These are phyloP conservation scores for Globisporangium megalacanthum DNA, from an alignment of 352 stramenopile species.

Conservation along the genomic window DNA sequence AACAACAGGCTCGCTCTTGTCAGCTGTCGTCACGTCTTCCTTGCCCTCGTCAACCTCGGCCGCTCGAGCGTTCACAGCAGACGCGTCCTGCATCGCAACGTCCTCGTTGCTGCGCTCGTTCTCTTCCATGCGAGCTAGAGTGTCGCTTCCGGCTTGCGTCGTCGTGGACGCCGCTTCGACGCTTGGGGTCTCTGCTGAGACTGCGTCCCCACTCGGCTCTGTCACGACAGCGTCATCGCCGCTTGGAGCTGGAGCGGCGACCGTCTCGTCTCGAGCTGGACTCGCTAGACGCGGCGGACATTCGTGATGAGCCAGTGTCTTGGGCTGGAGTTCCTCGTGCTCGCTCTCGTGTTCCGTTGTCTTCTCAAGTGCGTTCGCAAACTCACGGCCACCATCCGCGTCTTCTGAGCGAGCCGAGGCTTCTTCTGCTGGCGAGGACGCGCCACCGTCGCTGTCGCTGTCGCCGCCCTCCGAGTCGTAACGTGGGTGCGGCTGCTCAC, in stretches of 20 bases:
- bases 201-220: too few relatives aligned
- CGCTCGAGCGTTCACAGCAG: too few relatives aligned
- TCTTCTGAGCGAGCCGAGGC: not conserved
- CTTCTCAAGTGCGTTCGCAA: not conserved
- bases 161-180: too few relatives aligned
- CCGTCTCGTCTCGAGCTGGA: not conserved
- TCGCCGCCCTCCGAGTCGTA: too few relatives aligned
- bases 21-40: not conserved
- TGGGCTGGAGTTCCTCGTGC: not conserved
- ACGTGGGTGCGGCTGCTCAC: too few relatives aligned
- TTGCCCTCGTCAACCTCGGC: too few relatives aligned
- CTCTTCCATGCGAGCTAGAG: too few relatives aligned
- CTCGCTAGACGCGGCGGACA: too few relatives aligned
- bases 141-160: too few relatives aligned
- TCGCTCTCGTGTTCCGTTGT: constrained; percentile 2
- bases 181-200: not conserved
- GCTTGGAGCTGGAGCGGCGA: not conserved
- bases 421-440: not conserved
- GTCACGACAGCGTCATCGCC: too few relatives aligned
- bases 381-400: not conserved
- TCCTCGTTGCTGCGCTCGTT: not conserved
- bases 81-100: too few relatives aligned
- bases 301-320: not conserved
- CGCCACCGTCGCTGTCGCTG: not conserved
- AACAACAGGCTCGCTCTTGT: not conserved